Base-by-base conservation (phyloP, 192 early-diverging fungal genomes). In the Backusella macrospora region DNA sequence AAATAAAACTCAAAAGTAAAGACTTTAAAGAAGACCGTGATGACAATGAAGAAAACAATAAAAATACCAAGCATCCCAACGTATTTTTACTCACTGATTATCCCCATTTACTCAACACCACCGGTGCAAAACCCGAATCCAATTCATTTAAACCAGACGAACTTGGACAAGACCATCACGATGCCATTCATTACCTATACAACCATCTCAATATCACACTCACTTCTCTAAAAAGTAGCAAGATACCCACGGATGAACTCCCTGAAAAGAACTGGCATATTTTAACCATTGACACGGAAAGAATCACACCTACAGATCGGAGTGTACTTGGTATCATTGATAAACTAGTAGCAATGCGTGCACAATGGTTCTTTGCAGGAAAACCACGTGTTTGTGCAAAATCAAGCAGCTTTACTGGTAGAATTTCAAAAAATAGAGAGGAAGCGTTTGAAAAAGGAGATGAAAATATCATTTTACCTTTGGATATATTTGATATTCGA, bases 81-180 rank as follows among this genome's bases (percentile, higher is more conserved):
- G 65, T 83, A 13, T 83, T 78, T 69, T 39, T 81, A 5, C 40
- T 81, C 13, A 83, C 82, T 6, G 82, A 83, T 65, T 83, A 83
- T 62, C 82, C 82, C 10, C 73, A 81, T 62, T 23, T 81, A 42
- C 55, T 83, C 21, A 74, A 55, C 14, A 46, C 72, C 6, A 66
- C 72, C 44, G 68, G 40, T 14, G 62, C 76, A 13, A 34, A 64
- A 43, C 73, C 82, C 1, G 80, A 81, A 62, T 81, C 80, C 0
- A 74, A 77, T 48, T 77, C 75, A n/a, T 81, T 81, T 39, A 70
- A 72, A 65, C 46, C 49, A 0, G 2, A 48, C 15, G 72, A 81
- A 39, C 49, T 81, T 13, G 26, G 18, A 47, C 45, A 46, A 13
- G 48, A 81, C n/a, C 78, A 83, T 39, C 82, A 81, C 64, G 55